Conservation (phyloP, 768 basidiomycete species). For the Tephrocybe sp. region DNA sequence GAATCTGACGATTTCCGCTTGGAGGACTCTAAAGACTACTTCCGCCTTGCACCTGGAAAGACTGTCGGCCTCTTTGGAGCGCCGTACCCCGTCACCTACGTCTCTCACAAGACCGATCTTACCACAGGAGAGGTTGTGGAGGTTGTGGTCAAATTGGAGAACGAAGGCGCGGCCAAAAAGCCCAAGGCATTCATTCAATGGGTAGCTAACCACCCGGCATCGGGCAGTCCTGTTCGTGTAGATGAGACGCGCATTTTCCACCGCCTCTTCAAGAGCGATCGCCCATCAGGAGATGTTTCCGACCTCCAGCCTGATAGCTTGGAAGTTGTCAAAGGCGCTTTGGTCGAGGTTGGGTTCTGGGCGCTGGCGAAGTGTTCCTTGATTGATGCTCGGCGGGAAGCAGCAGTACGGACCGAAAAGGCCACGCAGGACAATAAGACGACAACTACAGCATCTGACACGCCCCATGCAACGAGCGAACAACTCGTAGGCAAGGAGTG, state of each 20-base stretch:
- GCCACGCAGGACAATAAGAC: slow-evolving; percentile 49
- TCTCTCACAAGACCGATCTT: slow-evolving; percentile 80
- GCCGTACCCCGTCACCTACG: slow-evolving; percentile 89
- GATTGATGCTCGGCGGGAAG: slow-evolving; percentile 62
- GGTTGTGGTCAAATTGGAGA: slow-evolving; percentile 77
- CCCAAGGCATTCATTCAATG: slow-evolving; percentile 96
- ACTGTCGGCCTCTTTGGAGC: slow-evolving; percentile 96
- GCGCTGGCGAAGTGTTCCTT: slow-evolving; percentile 69
- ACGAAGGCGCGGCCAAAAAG: slow-evolving; percentile 65
- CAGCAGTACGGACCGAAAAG: slow-evolving; percentile 60
- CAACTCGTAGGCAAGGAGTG: slow-evolving; percentile 90
- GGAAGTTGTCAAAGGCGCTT: slow-evolving; percentile 74
- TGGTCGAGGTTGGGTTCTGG: slow-evolving; percentile 92
- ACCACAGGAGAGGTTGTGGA: slow-evolving; percentile 73
- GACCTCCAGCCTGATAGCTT: slow-evolving; percentile 85
- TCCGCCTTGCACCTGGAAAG: slow-evolving; percentile 96
- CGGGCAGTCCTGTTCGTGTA: slow-evolving; percentile 79
- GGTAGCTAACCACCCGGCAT: slow-evolving; percentile 83
- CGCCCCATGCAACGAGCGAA: slow-evolving; percentile 71
- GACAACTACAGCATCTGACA: slow-evolving; percentile 42
- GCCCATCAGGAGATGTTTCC: slow-evolving; percentile 80
- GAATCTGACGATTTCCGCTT: slow-evolving; percentile 92
- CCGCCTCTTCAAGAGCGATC: slow-evolving; percentile 91
- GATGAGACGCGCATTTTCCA: slow-evolving; percentile 93
- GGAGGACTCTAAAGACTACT: slow-evolving; percentile 92